Evolutionary conservation across 2,329 filamentous ascomycete species (phyloP).

Genomic region (Berkeleyomyces rouxiae): DNA sequence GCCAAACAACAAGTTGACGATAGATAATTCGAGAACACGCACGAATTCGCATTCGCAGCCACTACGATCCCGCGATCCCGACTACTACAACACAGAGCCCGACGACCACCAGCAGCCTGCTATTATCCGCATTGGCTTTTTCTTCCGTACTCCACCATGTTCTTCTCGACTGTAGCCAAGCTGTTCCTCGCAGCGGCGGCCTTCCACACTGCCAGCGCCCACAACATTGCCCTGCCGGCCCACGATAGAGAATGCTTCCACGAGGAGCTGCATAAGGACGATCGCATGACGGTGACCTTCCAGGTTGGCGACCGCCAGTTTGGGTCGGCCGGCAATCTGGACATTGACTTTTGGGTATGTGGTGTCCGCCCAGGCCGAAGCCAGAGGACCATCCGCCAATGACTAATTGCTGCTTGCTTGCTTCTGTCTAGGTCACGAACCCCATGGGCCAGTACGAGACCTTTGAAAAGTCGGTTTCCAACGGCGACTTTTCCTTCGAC

Average conservation of each 20-base stretch:
- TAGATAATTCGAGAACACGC: not conserved
- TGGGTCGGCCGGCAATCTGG: slow-evolving; percentile 81
- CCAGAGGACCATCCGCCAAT: not conserved
- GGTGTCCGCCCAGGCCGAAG: not conserved
- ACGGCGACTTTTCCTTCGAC: slow-evolving; percentile 84
- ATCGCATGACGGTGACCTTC: slow-evolving; percentile 97
- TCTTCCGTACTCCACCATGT: slow-evolving; percentile 21
- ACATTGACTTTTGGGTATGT: slow-evolving; percentile 92
- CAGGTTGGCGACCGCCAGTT: slow-evolving; percentile 96
- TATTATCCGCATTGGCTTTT: not conserved
- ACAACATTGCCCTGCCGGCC: slow-evolving; percentile 90
- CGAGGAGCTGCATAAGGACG: slow-evolving; percentile 78
- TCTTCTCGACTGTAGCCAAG: slow-evolving; percentile 29
- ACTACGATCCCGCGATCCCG: not conserved
- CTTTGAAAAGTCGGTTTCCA: slow-evolving; percentile 66
- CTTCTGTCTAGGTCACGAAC: slow-evolving; percentile 49
- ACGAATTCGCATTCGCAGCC: not conserved
- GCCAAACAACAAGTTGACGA: not conserved
- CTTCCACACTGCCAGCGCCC: slow-evolving; percentile 50
- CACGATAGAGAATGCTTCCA: slow-evolving; percentile 97
- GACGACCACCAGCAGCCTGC: not conserved
- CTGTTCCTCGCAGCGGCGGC: slow-evolving; percentile 25
- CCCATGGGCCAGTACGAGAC: slow-evolving; percentile 60
- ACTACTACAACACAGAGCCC: not conserved
- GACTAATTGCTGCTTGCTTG: not conserved